Conservation (phyloP, 306 rosid species). For the Styphnolobium japonicum region DNA sequence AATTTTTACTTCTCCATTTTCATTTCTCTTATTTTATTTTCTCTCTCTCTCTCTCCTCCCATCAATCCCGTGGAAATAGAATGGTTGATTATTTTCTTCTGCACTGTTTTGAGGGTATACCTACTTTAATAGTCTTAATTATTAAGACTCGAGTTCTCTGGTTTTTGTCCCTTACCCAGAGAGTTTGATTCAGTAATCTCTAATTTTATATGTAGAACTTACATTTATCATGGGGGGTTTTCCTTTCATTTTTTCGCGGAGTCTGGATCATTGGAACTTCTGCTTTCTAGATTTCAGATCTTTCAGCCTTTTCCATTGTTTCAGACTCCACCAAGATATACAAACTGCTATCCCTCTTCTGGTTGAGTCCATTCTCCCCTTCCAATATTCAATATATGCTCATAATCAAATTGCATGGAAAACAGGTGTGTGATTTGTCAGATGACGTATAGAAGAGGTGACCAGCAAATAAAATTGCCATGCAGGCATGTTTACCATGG, state of each 20-base stretch:
- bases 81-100: background rate
- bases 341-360: background rate
- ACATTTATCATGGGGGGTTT: background rate
- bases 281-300: background rate
- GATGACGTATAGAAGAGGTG: constrained; percentile 86
- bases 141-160: background rate
- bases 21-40: background rate
- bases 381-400: background rate
- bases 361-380: background rate
- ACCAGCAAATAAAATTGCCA: constrained; percentile 78
- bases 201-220: background rate
- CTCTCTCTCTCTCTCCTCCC: background rate
- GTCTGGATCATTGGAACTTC: background rate
- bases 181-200: background rate
- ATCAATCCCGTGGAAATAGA: background rate
- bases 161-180: background rate
- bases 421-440: constrained; percentile 91
- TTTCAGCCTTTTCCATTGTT: background rate
- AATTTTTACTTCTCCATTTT: background rate
- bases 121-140: background rate
- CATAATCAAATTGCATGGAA: constrained; percentile 2
- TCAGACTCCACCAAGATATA: background rate
- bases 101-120: background rate
- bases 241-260: background rate
- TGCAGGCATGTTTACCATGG: constrained; percentile 85